A percentile compares a stretch with the other conserved stretches of the same genome.
Conservation (phyloP, 2,329 filamentous ascomycete species). For the Fusarium piperis region DNA sequence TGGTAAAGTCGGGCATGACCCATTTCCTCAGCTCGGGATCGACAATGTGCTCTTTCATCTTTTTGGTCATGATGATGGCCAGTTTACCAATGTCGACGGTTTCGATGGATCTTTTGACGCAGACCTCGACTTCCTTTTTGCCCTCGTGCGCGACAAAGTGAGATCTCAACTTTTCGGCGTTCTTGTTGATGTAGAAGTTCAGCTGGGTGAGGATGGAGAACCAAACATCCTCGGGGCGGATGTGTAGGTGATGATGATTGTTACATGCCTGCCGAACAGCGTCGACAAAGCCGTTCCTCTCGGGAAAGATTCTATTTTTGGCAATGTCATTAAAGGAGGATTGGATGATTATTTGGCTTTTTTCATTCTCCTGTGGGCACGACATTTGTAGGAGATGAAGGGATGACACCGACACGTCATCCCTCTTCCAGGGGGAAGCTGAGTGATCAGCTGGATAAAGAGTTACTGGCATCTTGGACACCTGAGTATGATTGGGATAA, state of each 20-base stretch:
- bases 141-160: conserved; percentile 4
- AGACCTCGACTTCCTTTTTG: not conserved
- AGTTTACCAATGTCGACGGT: not conserved
- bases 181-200: conserved; percentile 55
- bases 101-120: not conserved
- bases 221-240: conserved; percentile 65
- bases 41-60: not conserved
- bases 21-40: not conserved
- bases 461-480: not conserved
- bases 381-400: not conserved
- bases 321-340: not conserved
- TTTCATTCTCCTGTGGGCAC: not conserved
- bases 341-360: not conserved
- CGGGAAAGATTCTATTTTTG: not conserved
- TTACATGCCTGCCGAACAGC: conserved; percentile 53
- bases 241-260: conserved; percentile 54
- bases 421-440: not conserved
- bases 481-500: not conserved
- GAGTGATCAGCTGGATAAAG: not conserved
- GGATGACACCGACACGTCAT: not conserved
- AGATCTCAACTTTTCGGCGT: conserved; percentile 56
- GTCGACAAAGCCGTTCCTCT: conserved; percentile 52
- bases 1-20: conserved; percentile 62
- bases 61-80: not conserved
- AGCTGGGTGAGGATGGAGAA: conserved; percentile 60